Evolutionary conservation across 2,329 filamentous ascomycete genomes (phyloP).

Genomic region (Didymellaceae sp.): DNA sequence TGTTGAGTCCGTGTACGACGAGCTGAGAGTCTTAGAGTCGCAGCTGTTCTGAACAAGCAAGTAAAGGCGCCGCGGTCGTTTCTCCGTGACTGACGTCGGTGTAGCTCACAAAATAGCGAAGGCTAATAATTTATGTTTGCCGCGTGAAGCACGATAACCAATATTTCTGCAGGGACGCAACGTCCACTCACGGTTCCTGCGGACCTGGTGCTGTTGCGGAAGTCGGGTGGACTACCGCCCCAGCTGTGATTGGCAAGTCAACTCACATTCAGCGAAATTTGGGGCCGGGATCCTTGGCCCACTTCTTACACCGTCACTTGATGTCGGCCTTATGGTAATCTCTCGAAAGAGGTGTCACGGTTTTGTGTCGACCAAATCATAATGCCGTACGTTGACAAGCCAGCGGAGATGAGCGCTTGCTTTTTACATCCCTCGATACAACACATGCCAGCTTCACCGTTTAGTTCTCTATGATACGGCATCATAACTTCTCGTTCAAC

Average conservation of each 20-base stretch:
- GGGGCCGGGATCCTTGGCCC: conserved; percentile 22
- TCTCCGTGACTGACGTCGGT: conserved; percentile 7
- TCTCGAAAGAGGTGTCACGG: conserved; percentile 1
- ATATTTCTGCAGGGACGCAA: conserved; percentile 22
- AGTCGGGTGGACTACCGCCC: conserved; percentile 15
- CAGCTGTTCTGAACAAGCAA: conserved; percentile 3
- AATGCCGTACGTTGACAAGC: not conserved
- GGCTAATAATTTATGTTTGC: conserved; percentile 27
- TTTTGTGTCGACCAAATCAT: not conserved
- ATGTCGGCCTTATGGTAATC: conserved; percentile 12
- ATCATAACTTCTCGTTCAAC: not conserved
- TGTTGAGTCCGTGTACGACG: conserved; percentile 8
- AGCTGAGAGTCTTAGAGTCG: conserved; percentile 20
- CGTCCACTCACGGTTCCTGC: conserved; percentile 10
- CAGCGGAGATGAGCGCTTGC: conserved; percentile 15
- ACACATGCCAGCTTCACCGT: conserved; percentile 12
- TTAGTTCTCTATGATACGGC: not conserved
- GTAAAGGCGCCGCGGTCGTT: conserved; percentile 6
- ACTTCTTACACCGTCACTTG: conserved; percentile 22
- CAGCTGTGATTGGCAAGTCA: conserved; percentile 31
- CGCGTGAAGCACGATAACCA: conserved; percentile 44
- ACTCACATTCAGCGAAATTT: conserved; percentile 19
- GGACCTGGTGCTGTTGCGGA: conserved; percentile 21
- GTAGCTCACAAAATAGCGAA: conserved; percentile 9
- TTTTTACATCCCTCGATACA: not conserved